Evolutionary conservation across 2,329 filamentous ascomycete genomes (phyloP).

Genomic region (Diaporthe vaccinii): DNA sequence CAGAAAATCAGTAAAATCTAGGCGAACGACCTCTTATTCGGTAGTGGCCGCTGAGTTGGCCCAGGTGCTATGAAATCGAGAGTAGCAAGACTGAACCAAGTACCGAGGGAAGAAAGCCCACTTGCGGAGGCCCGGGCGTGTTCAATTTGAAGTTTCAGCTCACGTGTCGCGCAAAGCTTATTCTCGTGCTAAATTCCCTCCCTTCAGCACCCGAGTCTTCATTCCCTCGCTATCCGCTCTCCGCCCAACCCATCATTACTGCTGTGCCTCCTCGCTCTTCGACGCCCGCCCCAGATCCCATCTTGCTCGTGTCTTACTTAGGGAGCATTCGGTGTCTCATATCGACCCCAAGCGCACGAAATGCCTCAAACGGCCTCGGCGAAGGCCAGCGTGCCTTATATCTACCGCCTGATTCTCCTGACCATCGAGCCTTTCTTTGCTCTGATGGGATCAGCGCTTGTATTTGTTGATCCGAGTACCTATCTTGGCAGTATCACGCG

Average conservation of each 20-base stretch:
- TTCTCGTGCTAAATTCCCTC: background rate
- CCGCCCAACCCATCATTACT: background rate
- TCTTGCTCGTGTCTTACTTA: background rate
- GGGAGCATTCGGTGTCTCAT: background rate
- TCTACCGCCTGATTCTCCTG: constrained; percentile 51
- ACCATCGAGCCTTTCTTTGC: constrained; percentile 54
- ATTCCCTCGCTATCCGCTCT: background rate
- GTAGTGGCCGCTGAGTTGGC: background rate
- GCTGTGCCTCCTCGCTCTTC: background rate
- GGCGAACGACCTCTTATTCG: background rate
- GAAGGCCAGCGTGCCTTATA: constrained; percentile 46
- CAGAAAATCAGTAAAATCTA: background rate
- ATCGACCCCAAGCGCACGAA: background rate
- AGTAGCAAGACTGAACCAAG: background rate
- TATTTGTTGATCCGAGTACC: constrained; percentile 46
- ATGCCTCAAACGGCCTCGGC: constrained; percentile 1
- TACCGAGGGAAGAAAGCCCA: background rate
- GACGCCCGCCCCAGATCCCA: background rate
- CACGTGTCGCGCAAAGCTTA: constrained; percentile 10
- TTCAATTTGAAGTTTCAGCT: background rate
- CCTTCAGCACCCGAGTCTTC: background rate
- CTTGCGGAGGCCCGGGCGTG: background rate
- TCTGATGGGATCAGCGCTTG: constrained; percentile 49
- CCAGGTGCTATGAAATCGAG: background rate
- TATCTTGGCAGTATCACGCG: constrained; percentile 51